Evolutionary conservation across 352 stramenopile species (phyloP), one percentile per base, ranked within the genome.

Genomic region (Plasmopara muralis): DNA sequence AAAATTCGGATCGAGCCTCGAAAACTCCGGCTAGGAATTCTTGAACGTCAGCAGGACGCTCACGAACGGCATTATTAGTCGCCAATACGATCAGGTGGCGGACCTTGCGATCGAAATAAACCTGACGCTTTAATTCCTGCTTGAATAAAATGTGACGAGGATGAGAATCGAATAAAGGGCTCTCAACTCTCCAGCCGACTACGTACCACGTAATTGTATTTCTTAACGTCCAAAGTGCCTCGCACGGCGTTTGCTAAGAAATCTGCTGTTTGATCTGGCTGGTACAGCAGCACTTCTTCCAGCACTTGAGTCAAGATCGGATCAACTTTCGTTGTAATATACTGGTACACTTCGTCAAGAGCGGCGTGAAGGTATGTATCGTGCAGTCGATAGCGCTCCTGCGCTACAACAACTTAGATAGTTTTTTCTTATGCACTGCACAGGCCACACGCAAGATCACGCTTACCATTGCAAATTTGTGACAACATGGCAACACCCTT

Each of bases 71-170:
- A 15, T 61, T 79, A 50, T 77, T 77, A 43, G 83, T 86, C 10
- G 69, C 73, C 9, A 87, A 53, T 2, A 78, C 63, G 28, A 88
- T 56, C n/a, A 89, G 58, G 31, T 85, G 73, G 18, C 77, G 76
- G n/a, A 91, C 70, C 53, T 89, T 87, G 43, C 77, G 74, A 34
- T 91, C 81, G 40, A 83, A 89, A 53, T 87, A 89, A 30, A 73
- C 57, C 62, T 87, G 76, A 9, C 76, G 70, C 43, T 80, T 72
- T 14, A 87, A 50, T 53, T 87, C 70, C 80, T 91, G 49, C 33
- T 28, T 4, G 15, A 33, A 4, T 5, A 55, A 18, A 50, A 40
- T 31, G 10, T 33, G 9, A 52, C 13, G 29, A 38, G 12, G 1
- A 47, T 40, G 8, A 42, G 12, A 18, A 13, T 43, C 6, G 48